phyloP scores from a whole-genome alignment of 2,329 filamentous ascomycete species.

The Aspergillus sp. region DNA sequence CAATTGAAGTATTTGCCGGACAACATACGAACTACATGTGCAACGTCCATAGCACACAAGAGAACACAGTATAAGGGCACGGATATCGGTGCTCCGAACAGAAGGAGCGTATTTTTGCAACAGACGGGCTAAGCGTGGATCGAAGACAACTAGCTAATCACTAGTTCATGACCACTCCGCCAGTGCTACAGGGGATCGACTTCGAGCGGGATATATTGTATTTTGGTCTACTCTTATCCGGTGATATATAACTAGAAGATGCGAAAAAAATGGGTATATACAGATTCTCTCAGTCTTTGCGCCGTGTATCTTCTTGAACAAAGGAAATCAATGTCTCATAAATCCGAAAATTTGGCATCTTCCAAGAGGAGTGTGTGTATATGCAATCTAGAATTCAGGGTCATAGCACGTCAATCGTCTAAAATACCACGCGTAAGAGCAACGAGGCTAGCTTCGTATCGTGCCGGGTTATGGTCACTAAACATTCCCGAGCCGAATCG shows the following conservation, averaged over 20 bases:
- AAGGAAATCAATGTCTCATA: not conserved
- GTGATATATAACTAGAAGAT: not conserved
- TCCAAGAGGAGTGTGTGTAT: not conserved
- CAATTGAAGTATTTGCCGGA: too few relatives aligned
- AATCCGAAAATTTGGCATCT: not conserved
- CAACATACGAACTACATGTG: too few relatives aligned
- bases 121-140: not conserved
- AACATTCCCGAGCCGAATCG: slow-evolving; percentile 72
- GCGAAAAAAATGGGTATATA: slow-evolving; percentile 1
- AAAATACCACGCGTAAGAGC: slow-evolving; percentile 53
- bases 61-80: too few relatives aligned
- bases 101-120: too few relatives aligned
- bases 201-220: not conserved
- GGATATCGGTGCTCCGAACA: too few relatives aligned
- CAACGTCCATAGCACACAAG: too few relatives aligned
- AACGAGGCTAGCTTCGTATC: slow-evolving; percentile 69
- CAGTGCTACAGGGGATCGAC: not conserved
- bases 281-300: not conserved
- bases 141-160: not conserved
- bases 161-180: not conserved
- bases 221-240: slow-evolving; percentile 3
- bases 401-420: slow-evolving; percentile 34
- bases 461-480: slow-evolving; percentile 71
- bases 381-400: not conserved
- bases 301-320: not conserved